Percentiles rank a stretch among this genome's conserved stretches.
Conservation (phyloP, 139 green algal genomes). For the Coelastrella sp. region DNA sequence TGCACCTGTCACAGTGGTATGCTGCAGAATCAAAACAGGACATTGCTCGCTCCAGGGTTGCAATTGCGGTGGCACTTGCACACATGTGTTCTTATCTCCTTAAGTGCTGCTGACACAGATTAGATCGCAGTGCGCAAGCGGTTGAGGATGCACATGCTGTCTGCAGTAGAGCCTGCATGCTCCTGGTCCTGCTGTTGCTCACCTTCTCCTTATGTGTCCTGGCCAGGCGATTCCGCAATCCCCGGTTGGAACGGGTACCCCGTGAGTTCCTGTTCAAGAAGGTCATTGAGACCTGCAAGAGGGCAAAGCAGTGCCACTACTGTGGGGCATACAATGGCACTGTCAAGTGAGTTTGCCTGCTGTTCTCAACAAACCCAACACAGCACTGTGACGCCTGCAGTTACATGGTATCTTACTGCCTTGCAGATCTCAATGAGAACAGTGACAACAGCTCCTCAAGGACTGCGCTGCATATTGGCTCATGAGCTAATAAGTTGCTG, state of each 20-base stretch:
- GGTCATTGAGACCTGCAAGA: conserved; percentile 93
- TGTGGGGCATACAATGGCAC: conserved; percentile 84
- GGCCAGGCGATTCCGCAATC: conserved; percentile 73
- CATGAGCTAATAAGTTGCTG: too few relatives aligned
- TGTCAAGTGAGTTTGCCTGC: conserved; percentile 76
- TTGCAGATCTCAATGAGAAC: neutral
- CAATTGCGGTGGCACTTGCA: too few relatives aligned
- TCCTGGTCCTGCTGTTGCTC: neutral
- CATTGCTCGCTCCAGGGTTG: too few relatives aligned
- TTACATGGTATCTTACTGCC: too few relatives aligned
- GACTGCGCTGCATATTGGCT: too few relatives aligned
- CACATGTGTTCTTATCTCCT: too few relatives aligned
- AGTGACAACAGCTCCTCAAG: too few relatives aligned
- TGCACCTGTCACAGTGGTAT: neutral
- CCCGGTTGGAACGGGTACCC: conserved; percentile 82
- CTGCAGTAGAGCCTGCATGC: too few relatives aligned
- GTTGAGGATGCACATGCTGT: too few relatives aligned
- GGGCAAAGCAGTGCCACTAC: conserved; percentile 77
- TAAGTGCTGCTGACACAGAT: too few relatives aligned
- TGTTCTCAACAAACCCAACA: neutral
- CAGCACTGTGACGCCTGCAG: neutral
- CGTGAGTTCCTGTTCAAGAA: conserved; percentile 82
- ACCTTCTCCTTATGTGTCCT: neutral
- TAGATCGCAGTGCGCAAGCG: too few relatives aligned
- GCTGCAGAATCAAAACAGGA: neutral